These are phyloP conservation scores for Cystoderma amianthinum DNA, from an alignment of 768 basidiomycete genomes.

Conservation along the genomic window DNA sequence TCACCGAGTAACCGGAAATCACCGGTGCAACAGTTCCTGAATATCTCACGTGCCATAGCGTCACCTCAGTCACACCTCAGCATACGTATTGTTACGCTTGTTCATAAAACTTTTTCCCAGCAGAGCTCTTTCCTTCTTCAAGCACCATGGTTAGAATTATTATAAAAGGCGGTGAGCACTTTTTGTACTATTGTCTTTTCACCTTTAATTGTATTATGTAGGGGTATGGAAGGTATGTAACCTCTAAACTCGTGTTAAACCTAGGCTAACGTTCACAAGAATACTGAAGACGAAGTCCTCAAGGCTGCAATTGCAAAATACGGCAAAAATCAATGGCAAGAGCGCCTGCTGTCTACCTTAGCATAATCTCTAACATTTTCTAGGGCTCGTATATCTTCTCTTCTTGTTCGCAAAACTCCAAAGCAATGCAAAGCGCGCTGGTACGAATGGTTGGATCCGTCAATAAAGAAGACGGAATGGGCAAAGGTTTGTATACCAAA, in stretches of 20 bases:
- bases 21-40: background rate
- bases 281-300: conserved; percentile 96
- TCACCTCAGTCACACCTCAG: conserved; percentile 6
- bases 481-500: conserved; percentile 58
- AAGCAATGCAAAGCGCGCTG: conserved; percentile 99
- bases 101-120: conserved; percentile 1
- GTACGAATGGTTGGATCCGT: conserved; percentile 99
- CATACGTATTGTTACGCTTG: conserved; percentile 3
- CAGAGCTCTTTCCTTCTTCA: too few species aligned
- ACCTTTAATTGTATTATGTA: conserved; percentile 14
- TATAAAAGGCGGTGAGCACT: conserved; percentile 74
- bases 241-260: background rate
- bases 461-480: conserved; percentile 99
- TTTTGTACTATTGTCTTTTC: background rate
- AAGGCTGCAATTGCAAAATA: conserved; percentile 99
- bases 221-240: conserved; percentile 75
- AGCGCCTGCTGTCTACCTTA: conserved; percentile 1
- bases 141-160: conserved; percentile 78
- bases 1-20: conserved; percentile 1
- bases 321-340: conserved; percentile 90
- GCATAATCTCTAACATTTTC: conserved; percentile 3
- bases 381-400: conserved; percentile 97
- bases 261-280: conserved; percentile 34
- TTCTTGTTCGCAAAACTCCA: conserved; percentile 96
- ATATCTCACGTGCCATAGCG: background rate